These are phyloP conservation scores for Guadua angustifolia DNA, from an alignment of 176 grass and related monocot species.

Conservation along the genomic window DNA sequence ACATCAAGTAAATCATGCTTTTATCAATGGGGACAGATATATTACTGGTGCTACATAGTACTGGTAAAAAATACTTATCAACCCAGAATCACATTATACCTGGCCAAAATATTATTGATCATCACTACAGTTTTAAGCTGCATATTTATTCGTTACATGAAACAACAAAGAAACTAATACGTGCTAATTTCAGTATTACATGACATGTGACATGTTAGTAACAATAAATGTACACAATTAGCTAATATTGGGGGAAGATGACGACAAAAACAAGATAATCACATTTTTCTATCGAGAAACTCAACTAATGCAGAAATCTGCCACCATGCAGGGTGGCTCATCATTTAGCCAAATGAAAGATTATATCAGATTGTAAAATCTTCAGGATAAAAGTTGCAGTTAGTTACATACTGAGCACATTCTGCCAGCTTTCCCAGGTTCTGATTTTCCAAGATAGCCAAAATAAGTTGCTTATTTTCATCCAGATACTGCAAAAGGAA, in stretches of 20 bases:
- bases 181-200: background rate
- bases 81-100: no score
- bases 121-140: background rate
- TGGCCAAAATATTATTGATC: no score
- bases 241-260: background rate
- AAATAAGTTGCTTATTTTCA: constrained; percentile 92
- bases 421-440: constrained; percentile 87
- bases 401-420: constrained; percentile 84
- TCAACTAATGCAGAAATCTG: background rate
- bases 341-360: constrained; percentile 7
- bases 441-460: constrained; percentile 93
- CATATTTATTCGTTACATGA: constrained; percentile 14
- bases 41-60: no score
- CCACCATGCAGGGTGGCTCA: constrained; percentile 13
- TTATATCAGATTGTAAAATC: constrained; percentile 30
- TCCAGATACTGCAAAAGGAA: constrained; percentile 71
- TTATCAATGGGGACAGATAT: no score
- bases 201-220: background rate
- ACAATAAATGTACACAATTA: background rate
- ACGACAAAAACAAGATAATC: background rate
- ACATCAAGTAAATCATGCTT: no score
- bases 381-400: background rate
- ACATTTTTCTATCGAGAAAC: background rate
- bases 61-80: no score
- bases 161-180: background rate